Evolutionary conservation across 306 rosid species (phyloP).

Genomic region (Casuarina glauca): DNA sequence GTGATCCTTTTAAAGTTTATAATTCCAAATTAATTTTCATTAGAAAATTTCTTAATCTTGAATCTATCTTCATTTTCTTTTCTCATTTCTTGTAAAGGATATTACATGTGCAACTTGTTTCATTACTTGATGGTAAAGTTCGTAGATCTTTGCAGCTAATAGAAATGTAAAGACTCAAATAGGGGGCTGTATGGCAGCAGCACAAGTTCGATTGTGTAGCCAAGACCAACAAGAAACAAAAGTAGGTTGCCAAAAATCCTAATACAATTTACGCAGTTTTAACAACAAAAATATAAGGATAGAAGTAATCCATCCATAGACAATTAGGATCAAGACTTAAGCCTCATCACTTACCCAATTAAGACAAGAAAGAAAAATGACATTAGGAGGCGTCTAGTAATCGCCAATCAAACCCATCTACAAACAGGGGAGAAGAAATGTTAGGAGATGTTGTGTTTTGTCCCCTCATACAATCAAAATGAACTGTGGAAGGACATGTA

Average conservation of each 20-base stretch:
- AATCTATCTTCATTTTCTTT: no score
- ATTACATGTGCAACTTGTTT: no score
- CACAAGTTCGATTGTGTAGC: conserved; percentile 70
- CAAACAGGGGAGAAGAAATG: conserved; percentile 27
- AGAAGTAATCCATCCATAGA: not conserved
- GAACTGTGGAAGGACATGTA: not conserved
- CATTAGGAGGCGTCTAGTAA: conserved; percentile 52
- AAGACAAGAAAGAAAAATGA: conserved; percentile 89
- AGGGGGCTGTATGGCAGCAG: conserved; percentile 88
- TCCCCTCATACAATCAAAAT: conserved; percentile 17
- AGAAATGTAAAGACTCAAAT: conserved; percentile 61
- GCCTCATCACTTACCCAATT: conserved; percentile 60
- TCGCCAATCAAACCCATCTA: conserved; percentile 71
- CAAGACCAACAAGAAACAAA: conserved; percentile 51
- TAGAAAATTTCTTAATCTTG: no score
- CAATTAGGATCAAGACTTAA: conserved; percentile 7
- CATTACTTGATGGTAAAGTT: no score
- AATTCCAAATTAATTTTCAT: no score
- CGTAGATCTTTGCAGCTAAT: no score
- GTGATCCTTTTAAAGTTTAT: no score
- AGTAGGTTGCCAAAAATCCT: conserved; percentile 97
- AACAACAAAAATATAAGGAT: no score
- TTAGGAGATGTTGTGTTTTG: conserved; percentile 9
- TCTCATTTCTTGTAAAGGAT: not conserved
- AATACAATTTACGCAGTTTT: conserved; percentile 27